Percentiles rank a stretch among this genome's conserved stretches.
These are phyloP conservation scores for Cucurbita maxima DNA, from an alignment of 306 rosid genomes.

Conservation along the genomic window DNA sequence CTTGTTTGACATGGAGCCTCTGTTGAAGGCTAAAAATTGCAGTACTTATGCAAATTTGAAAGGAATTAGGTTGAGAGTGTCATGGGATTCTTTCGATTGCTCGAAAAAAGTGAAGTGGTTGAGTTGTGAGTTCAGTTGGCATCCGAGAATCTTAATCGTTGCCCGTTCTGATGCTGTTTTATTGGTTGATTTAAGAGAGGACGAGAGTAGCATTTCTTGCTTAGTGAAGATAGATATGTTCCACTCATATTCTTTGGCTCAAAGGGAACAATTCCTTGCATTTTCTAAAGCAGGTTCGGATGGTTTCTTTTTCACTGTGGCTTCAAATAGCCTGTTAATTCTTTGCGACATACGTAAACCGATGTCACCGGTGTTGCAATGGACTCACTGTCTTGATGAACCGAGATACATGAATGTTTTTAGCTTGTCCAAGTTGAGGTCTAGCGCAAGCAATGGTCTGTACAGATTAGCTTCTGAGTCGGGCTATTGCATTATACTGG, in stretches of 20 bases:
- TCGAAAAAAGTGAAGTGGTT: slow-evolving; percentile 28
- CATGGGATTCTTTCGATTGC: slow-evolving; percentile 19
- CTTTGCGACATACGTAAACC: slow-evolving; percentile 59
- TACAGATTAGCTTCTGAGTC: slow-evolving; percentile 41
- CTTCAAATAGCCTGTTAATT: slow-evolving; percentile 35
- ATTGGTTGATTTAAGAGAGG: slow-evolving; percentile 40
- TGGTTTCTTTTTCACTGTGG: slow-evolving; percentile 33
- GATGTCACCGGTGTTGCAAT: slow-evolving; percentile 37
- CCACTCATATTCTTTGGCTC: slow-evolving; percentile 19
- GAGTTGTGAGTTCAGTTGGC: slow-evolving; percentile 66
- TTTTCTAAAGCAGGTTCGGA: slow-evolving; percentile 35
- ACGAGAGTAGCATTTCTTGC: slow-evolving; percentile 26
- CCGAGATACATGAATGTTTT: slow-evolving; percentile 29
- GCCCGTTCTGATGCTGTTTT: slow-evolving; percentile 46
- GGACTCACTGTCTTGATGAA: slow-evolving; percentile 43
- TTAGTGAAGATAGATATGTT: slow-evolving; percentile 36
- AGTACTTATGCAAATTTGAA: slow-evolving; percentile 8
- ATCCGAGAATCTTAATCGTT: slow-evolving; percentile 41
- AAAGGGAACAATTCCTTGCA: slow-evolving; percentile 35
- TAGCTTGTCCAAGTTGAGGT: slow-evolving; percentile 46
- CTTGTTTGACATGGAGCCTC: slow-evolving; percentile 48
- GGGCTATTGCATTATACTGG: slow-evolving; percentile 55
- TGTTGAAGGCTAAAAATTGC: background rate
- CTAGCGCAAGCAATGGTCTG: slow-evolving; percentile 20
- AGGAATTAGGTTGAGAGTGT: slow-evolving; percentile 38